Conservation (phyloP, 1,139 yeast genomes). For the Candida sojae region DNA sequence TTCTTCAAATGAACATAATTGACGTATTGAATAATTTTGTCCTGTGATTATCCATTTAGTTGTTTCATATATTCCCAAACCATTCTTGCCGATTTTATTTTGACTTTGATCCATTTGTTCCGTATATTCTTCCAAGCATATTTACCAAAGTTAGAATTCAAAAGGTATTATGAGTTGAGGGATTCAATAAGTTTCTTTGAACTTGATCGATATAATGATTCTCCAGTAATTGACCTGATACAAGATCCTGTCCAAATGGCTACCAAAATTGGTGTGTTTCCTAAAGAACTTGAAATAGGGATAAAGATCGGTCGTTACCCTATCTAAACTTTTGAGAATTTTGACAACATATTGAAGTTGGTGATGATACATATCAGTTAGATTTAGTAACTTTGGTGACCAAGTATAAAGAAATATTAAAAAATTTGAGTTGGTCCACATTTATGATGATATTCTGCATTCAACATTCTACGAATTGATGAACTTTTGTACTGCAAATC, state of each 20-base stretch:
- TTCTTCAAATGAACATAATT: too few species aligned
- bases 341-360: background rate
- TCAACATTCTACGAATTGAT: background rate
- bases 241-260: background rate
- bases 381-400: too few species aligned
- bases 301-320: too few species aligned
- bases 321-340: too few species aligned
- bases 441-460: background rate
- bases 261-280: background rate
- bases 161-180: background rate
- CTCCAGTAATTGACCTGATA: background rate
- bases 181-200: background rate
- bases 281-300: background rate
- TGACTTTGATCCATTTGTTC: background rate
- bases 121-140: background rate
- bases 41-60: too few species aligned
- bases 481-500: background rate
- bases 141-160: background rate
- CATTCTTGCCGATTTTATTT: background rate
- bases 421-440: background rate
- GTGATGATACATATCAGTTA: too few species aligned
- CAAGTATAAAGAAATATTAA: background rate
- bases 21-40: too few species aligned
- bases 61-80: background rate
- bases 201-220: too few species aligned